Base-by-base conservation (phyloP, 1,284 basidiomycete species). In the Irpex rosettiformis region DNA sequence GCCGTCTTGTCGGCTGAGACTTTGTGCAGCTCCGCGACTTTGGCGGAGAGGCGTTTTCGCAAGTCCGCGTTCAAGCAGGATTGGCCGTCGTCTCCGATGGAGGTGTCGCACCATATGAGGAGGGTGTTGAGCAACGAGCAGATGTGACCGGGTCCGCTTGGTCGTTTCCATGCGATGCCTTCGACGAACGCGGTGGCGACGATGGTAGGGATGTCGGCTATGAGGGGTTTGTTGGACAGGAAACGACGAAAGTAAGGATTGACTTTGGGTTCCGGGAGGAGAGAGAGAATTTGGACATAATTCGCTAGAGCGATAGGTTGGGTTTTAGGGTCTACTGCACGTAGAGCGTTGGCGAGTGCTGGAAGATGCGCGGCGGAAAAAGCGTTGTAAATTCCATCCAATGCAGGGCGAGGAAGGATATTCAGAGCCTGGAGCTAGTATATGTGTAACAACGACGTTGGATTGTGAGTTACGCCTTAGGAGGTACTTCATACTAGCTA, bases 211-310 rank as follows among this genome's bases (percentile, higher is more conserved):
- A 68, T 42, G 8, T 59, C 64, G 6, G 45, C 45, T 13, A 40
- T 42, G 7, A 30, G 28, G 25, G 63, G 25, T 24, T 24, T 24
- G 42, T 61, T 61, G 40, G 55, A 53, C 28, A 69, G 58, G 57
- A 65, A 66, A 48, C 62, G 62, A 48, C 68, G 61, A 52, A 66
- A 61, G 58, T 69, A 67, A 6, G 67, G 62, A 47, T 69, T 59
- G 13, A 55, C 7, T 53, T 60, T 61, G 16, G 67, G 67, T 24
- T 69, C 66, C 22, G 65, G 66, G 25, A 69, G 52, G 25, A 67
- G 60, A 27, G 66, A 65, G 48, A 69, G 58, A 16, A 69, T 63
- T 29, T 67, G 64, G 43, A 69, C 64, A 45, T 57, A 56, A 1
- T 60, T 59, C 3, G 64, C 61, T 1, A 66, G 11, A 1, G 65